These are phyloP conservation scores for Clavulina sp. DNA, from an alignment of 768 basidiomycete genomes.

Conservation along the genomic window DNA sequence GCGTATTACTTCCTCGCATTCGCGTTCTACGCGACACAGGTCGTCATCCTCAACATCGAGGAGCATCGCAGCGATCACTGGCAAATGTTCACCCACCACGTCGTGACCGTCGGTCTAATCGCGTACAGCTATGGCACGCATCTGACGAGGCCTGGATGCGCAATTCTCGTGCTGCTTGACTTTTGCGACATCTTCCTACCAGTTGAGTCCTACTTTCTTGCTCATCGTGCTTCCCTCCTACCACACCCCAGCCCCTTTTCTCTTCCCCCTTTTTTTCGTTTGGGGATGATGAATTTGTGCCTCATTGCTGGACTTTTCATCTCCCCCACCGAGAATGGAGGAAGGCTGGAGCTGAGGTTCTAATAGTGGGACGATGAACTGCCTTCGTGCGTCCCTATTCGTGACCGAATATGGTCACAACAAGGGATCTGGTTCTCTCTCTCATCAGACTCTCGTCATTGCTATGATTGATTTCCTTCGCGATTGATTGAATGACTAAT, in stretches of 20 bases:
- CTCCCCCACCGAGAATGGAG: no score
- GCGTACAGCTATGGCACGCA: conserved; percentile 60
- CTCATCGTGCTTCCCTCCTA: not conserved
- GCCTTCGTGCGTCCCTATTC: no score
- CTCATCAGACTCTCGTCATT: no score
- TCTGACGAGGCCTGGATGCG: conserved; percentile 75
- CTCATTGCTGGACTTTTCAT: no score
- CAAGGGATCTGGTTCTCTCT: no score
- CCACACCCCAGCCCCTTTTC: not conserved
- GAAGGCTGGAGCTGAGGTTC: no score
- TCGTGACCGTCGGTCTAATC: conserved; percentile 74
- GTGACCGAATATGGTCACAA: no score
- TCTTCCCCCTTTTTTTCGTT: not conserved
- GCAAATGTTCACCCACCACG: conserved; percentile 94
- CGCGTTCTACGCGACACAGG: conserved; percentile 83
- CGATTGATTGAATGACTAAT: not conserved
- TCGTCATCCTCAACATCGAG: conserved; percentile 85
- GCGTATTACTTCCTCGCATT: conserved; percentile 76
- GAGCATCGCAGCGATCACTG: conserved; percentile 79
- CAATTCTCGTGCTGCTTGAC: conserved; percentile 89
- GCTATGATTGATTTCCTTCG: no score
- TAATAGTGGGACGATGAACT: no score
- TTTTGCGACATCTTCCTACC: conserved; percentile 84
- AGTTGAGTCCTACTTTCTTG: conserved; percentile 30
- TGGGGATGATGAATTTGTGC: no score